Percentiles rank a stretch among this genome's conserved stretches.
These are phyloP conservation scores for Pythium guiyangense DNA, from an alignment of 352 stramenopile genomes.

Conservation along the genomic window DNA sequence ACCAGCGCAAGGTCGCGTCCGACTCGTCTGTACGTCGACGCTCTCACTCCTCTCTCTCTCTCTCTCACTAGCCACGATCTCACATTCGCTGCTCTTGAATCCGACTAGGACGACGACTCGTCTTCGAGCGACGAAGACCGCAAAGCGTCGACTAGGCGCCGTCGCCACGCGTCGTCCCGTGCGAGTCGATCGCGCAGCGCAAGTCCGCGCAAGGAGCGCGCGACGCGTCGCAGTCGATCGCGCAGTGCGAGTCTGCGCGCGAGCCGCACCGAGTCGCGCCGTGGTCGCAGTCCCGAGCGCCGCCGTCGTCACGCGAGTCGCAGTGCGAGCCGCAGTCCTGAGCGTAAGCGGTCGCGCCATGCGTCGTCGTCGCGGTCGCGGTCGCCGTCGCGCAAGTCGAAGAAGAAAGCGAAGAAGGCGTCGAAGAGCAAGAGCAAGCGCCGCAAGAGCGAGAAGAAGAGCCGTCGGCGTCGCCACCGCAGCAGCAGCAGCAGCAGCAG, in stretches of 20 bases:
- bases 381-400: conserved; percentile 21
- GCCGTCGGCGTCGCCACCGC: conserved; percentile 16
- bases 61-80: no score
- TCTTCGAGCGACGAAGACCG: conserved; percentile 19
- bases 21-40: conserved; percentile 11
- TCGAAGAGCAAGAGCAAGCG: conserved; percentile 52
- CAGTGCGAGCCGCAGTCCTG: conserved; percentile 10
- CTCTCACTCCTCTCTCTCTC: no score
- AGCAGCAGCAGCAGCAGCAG: conserved; percentile 16
- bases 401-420: conserved; percentile 13
- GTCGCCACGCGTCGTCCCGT: background rate
- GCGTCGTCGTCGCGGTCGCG: background rate
- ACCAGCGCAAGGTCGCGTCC: conserved; percentile 30
- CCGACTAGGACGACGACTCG: conserved; percentile 18
- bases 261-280: conserved; percentile 2
- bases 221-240: background rate
- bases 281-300: conserved; percentile 16
- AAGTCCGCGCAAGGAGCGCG: conserved; percentile 5
- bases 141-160: background rate
- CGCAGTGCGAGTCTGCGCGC: conserved; percentile 8
- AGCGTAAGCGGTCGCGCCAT: background rate
- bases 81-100: background rate
- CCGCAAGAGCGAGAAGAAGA: conserved; percentile 32
- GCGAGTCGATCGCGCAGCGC: conserved; percentile 11
- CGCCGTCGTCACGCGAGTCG: conserved; percentile 13